These are phyloP conservation scores for Melastoma candidum DNA, from an alignment of 441 rosid genomes.

Conservation along the genomic window DNA sequence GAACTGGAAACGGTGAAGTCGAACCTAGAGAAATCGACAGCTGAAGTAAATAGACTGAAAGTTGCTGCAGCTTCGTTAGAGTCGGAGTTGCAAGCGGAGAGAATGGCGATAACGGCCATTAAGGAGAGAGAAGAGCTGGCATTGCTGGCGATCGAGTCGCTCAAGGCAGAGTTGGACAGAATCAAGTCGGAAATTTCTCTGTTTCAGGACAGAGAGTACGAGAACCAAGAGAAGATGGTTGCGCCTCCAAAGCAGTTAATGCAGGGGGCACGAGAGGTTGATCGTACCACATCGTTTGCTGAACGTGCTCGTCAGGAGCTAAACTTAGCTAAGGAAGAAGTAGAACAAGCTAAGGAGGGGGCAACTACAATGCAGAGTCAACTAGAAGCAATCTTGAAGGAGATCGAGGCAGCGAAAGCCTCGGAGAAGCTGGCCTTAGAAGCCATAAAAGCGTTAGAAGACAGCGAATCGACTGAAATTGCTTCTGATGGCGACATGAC, in stretches of 20 bases:
- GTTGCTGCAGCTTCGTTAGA: slow-evolving; percentile 56
- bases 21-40: slow-evolving; percentile 61
- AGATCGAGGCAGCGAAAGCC: slow-evolving; percentile 82
- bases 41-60: slow-evolving; percentile 64
- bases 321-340: slow-evolving; percentile 62
- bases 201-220: slow-evolving; percentile 69
- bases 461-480: slow-evolving; percentile 57
- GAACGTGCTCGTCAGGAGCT: slow-evolving; percentile 67
- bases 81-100: slow-evolving; percentile 64
- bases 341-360: slow-evolving; percentile 75
- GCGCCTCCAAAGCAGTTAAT: slow-evolving; percentile 64
- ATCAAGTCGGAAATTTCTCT: slow-evolving; percentile 50
- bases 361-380: slow-evolving; percentile 70
- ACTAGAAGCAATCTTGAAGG: slow-evolving; percentile 67
- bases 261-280: slow-evolving; percentile 50
- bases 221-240: slow-evolving; percentile 48
- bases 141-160: slow-evolving; percentile 60
- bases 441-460: slow-evolving; percentile 75
- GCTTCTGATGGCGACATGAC: slow-evolving; percentile 27
- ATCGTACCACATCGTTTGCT: slow-evolving; percentile 58
- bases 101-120: slow-evolving; percentile 38
- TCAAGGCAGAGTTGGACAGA: slow-evolving; percentile 66
- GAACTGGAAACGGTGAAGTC: slow-evolving; percentile 73
- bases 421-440: slow-evolving; percentile 76
- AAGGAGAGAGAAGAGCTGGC: slow-evolving; percentile 93